Evolutionary conservation across 257 asterid species (phyloP), one percentile per base, ranked within the genome.

Genomic region (Ocimum tenuiflorum): DNA sequence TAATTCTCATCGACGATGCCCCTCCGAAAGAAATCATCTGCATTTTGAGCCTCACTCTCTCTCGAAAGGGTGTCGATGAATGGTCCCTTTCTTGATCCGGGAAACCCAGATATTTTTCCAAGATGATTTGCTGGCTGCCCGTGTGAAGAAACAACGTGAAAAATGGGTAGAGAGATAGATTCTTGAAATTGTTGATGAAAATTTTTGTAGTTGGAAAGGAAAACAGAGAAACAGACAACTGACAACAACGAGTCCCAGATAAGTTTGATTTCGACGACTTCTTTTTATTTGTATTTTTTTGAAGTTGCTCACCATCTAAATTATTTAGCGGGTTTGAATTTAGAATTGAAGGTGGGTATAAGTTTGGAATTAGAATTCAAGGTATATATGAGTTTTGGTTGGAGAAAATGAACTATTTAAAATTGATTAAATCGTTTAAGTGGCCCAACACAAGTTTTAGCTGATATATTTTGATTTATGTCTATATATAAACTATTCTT

Each of bases 1-100:
- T 23, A 13, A 66, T 46, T 8, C 75, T 22, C 59, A 56, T 47
- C 38, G 73, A 56, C 31, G 65, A 57, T 15, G 55, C 60, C 45
- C 81, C 76, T 55, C 80, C 88, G 42, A 77, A 60, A 49, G 67
- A 67, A 69, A 69, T 57, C 69, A 73, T 77, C 77, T 70, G 66
- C 77, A 69, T 74, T 54, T 64, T 45, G 0, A 41, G 19, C 53
- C 46, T 55, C 71, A 54, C 61, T 14, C 66, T 35, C 67, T 22
- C 66, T 49, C 60, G 49, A 57, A 42, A 60, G 42, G 58, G 69
- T 29, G 61, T 41, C 20, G 46, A 60, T 6, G 56, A 27, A 42
- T 15, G 38, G 19, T 18, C 8, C 31, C 19, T 19, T 52, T 36
- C 46, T 49, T 20, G 71, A 60, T 41, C 50, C 39, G 47, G 58